phyloP scores from a whole-genome alignment of 2,329 filamentous ascomycete species.

The Thielaviopsis ethacetica region DNA sequence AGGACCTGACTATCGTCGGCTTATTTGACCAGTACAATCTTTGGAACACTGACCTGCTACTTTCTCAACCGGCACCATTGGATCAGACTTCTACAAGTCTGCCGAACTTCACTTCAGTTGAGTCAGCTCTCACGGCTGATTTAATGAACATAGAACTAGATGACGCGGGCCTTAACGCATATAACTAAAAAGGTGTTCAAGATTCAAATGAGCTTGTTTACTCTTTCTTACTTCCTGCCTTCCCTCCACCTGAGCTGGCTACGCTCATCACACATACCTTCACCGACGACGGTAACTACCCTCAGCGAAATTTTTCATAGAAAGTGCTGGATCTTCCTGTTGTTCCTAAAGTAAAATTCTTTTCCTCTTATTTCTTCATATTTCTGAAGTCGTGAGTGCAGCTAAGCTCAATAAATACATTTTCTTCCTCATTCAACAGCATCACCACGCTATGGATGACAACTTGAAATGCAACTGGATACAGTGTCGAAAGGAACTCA shows the following conservation, averaged over 20 bases:
- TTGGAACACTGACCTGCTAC: background rate
- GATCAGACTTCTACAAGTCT: background rate
- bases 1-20: background rate
- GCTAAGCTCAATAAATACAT: background rate
- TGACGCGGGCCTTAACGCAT: background rate
- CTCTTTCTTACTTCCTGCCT: background rate
- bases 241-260: background rate
- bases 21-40: background rate
- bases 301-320: background rate
- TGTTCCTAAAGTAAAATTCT: too few species aligned
- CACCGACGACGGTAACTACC: background rate
- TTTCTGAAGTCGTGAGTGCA: too few species aligned
- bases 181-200: background rate
- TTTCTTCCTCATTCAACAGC: background rate
- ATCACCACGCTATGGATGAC: conserved; percentile 45
- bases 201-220: background rate
- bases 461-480: conserved; percentile 64
- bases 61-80: background rate
- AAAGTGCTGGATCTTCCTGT: background rate
- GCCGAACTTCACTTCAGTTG: background rate
- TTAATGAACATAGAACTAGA: background rate
- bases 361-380: too few species aligned
- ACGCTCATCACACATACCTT: too few species aligned
- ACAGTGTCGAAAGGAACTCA: conserved; percentile 55
- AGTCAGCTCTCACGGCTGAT: background rate